Evolutionary conservation across 2,329 filamentous ascomycete genomes (phyloP), one percentile per base, ranked within the genome.

Genomic region (Curvularia sp.): DNA sequence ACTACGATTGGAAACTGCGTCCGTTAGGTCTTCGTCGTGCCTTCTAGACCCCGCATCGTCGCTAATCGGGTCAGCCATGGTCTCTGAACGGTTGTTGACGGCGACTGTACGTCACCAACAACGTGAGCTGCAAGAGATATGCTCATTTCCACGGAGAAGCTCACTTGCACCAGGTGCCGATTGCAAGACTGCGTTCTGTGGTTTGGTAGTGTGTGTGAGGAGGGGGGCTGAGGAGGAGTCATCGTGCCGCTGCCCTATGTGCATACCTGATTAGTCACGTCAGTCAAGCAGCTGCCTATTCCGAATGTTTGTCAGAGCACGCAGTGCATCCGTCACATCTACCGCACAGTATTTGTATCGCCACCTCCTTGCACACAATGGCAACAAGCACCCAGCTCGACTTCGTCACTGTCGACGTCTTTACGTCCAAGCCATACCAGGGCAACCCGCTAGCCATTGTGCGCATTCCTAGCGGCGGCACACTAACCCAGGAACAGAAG

Each of bases 361-460:
- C 43, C 23, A 38, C 42, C 27, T 32, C 7, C 43, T 42, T 49
- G 39, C 57, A 46, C n/a, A 46, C n/a, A 39, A 67, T 70, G 67
- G 46, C 61, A 21, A 58, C 64, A 10, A 10, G 52, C 8, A 46
- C 57, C n/a, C 60, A 69, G 36, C 70, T 77, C 46, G 63, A 73
- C 13, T 79, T 74, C 59, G 67, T 70, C 6, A 81, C 78, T 7
- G 61, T 81, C 30, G 74, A 81, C 60, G 82, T 84, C 53, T 85
- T 84, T 72, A 83, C 82, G 4, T 65, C 72, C 3, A 77, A 74
- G n/a, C 76, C 73, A 42, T 84, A 80, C 67, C 64, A 68, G 43
- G 84, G 84, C 42, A 86, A 87, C 60, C 84, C 82, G 2, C 76
- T 87, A 1, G 84, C 80, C n/a, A 78, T 87, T n/a, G 80, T 86